Conservation (phyloP, 176 grass and related monocot genomes). For the Olyra latifolia region DNA sequence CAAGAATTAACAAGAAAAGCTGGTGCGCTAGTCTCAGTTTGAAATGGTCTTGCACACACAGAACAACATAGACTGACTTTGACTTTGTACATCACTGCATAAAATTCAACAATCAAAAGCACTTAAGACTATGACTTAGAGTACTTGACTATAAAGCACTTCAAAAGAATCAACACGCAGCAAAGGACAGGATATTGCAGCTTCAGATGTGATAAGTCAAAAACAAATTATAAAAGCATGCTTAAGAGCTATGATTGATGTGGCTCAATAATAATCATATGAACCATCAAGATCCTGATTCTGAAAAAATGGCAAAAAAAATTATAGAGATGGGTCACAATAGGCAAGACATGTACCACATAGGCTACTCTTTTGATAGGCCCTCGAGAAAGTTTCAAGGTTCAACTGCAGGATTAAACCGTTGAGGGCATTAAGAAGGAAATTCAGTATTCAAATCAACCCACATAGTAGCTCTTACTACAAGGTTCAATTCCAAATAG, state of each 20-base stretch:
- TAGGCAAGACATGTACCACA: background rate
- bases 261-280: background rate
- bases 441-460: background rate
- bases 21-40: background rate
- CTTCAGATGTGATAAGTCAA: slow-evolving; percentile 6
- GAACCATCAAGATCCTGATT: background rate
- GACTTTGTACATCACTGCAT: background rate
- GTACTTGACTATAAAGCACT: slow-evolving; percentile 7
- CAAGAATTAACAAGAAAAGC: background rate
- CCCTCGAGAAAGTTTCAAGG: background rate
- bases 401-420: background rate
- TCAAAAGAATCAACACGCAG: background rate
- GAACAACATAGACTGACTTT: background rate
- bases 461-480: background rate
- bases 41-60: background rate
- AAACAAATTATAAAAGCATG: background rate
- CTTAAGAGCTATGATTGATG: background rate
- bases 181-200: background rate
- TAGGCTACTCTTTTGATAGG: background rate
- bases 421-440: background rate
- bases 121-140: background rate
- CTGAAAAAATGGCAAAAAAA: background rate
- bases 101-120: background rate
- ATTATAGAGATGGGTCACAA: background rate
- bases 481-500: background rate